Evolutionary conservation across 2,329 filamentous ascomycete species (phyloP), one percentile per base, ranked within the genome.

Genomic region (Colletotrichum ledebouriae): DNA sequence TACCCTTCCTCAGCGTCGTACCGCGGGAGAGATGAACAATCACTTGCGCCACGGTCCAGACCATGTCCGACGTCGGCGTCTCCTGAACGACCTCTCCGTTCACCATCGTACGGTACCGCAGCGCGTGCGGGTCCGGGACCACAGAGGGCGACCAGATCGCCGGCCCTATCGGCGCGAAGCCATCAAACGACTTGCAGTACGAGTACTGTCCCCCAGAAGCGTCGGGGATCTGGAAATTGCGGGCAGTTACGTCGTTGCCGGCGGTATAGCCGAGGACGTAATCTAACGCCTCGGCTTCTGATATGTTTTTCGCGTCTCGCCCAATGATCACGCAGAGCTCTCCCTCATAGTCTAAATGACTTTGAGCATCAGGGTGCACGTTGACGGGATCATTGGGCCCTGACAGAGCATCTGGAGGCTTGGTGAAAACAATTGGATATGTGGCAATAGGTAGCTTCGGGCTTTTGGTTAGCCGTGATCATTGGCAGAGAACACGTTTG

Each of bases 241-340:
- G 76, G 0, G 84, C 83, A 2, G 83, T 84, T 17, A 86, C 73
- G 69, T 87, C 85, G 73, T 89, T 89, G 39, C 83, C 83, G 25
- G 82, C 82, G 0, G 86, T 86, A 70, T 88, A 89, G 34, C 86
- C 87, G 1, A 88, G 81, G 2, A 89, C 78, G 71, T 87, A 85
- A 25, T 83, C 78, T 4, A 83, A 71, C 4, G 84, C 84, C 33
- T 86, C 79, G 1, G 77, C 78, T 57, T 84, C 82, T 3, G 77
- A 70, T 3, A 86, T 80, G 59, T 86, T 81, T 71, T 85, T 85
- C 59, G 78, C 81, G 37, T 81, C 78, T 42, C 80, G 79, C 10
- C 82, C 81, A 29, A 87, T 83, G 4, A 87, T 78, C 34, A 87
- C 78, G 6, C 78, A 81, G 61, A 87, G 79, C 71, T 87, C 85